Evolutionary conservation across 441 rosid species (phyloP).

Genomic region (Pelargonium australe): DNA sequence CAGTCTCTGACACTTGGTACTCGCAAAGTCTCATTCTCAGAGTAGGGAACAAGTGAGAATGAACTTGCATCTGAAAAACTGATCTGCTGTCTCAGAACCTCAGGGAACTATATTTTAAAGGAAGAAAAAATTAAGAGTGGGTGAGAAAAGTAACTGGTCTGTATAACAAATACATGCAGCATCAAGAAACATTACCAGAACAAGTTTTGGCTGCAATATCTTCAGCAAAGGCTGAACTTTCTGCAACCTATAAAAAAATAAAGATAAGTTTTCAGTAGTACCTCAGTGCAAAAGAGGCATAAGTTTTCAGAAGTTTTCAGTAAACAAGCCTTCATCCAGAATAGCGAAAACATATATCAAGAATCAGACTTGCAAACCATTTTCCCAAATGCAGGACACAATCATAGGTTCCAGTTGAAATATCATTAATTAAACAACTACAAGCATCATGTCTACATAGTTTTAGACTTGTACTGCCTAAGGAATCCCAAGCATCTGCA

Average conservation of each 20-base stretch:
- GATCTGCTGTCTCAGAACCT: slow-evolving; percentile 37
- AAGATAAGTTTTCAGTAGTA: background rate
- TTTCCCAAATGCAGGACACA: background rate
- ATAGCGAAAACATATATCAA: background rate
- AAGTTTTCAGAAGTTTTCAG: too few species aligned
- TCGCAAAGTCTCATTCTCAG: slow-evolving; percentile 41
- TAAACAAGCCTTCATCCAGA: background rate
- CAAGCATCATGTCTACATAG: background rate
- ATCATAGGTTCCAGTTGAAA: background rate
- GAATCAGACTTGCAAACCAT: background rate
- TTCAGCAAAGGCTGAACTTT: slow-evolving; percentile 44
- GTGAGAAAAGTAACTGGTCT: background rate
- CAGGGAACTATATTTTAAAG: slow-evolving; percentile 41
- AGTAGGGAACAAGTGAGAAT: slow-evolving; percentile 31
- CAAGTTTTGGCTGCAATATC: slow-evolving; percentile 52
- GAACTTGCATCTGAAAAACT: slow-evolving; percentile 24
- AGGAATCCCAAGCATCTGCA: background rate
- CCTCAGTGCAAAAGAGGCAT: background rate
- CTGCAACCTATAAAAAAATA: slow-evolving; percentile 33
- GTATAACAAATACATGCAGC: slow-evolving; percentile 12
- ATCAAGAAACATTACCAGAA: slow-evolving; percentile 43
- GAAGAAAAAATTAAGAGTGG: slow-evolving; percentile 9
- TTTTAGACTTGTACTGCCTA: background rate
- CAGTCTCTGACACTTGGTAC: slow-evolving; percentile 34
- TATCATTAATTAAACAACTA: background rate